Conservation (phyloP, 108 stramenopile genomes). For the Epipyxis sp. region DNA sequence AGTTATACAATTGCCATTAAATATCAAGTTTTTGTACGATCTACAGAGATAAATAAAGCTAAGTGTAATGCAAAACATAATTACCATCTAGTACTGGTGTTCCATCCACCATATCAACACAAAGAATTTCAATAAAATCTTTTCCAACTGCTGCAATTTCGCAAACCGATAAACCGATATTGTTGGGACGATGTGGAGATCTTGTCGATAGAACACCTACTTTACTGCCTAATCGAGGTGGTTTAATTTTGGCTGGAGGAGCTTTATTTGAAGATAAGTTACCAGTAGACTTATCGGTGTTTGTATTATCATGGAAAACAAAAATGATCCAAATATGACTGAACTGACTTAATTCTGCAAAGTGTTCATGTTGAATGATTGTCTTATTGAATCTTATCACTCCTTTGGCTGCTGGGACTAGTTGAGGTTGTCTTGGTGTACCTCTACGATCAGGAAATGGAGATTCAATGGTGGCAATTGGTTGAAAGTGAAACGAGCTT, state of each 20-base stretch:
- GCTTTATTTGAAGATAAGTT: slow-evolving; percentile 15
- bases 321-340: slow-evolving; percentile 89
- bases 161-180: slow-evolving; percentile 81
- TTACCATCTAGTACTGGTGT: slow-evolving; percentile 28
- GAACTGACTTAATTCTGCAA: slow-evolving; percentile 63
- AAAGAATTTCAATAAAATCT: neutral
- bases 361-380: slow-evolving; percentile 38
- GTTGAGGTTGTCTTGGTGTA: slow-evolving; percentile 38
- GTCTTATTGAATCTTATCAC: slow-evolving; percentile 8
- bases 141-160: slow-evolving; percentile 62
- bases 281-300: slow-evolving; percentile 38
- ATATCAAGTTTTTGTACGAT: too few relatives aligned
- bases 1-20: neutral
- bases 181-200: slow-evolving; percentile 92
- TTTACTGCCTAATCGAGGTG: slow-evolving; percentile 57
- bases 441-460: slow-evolving; percentile 54
- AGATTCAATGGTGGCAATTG: slow-evolving; percentile 16
- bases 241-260: slow-evolving; percentile 57
- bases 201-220: slow-evolving; percentile 86
- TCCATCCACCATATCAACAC: slow-evolving; percentile 23
- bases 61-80: neutral
- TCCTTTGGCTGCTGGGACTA: neutral
- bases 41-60: too few relatives aligned
- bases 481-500: neutral
- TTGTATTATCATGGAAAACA: slow-evolving; percentile 91